Base-by-base conservation (phyloP, 2,329 filamentous ascomycete genomes). In the Tolypocladium album region DNA sequence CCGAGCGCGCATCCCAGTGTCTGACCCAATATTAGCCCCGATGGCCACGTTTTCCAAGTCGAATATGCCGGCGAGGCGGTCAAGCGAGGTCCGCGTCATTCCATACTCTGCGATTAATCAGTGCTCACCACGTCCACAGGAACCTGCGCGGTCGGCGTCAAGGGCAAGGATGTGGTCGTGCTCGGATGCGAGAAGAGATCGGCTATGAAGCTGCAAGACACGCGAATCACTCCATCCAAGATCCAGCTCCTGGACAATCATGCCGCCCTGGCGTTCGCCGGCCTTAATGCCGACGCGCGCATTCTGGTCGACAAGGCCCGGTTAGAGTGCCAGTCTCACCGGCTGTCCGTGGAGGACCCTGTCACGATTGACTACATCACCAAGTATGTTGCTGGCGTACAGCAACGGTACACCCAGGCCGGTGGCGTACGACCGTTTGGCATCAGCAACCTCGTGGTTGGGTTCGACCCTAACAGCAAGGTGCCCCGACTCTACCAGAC, bases 301-400 rank as follows among this genome's bases (percentile, higher is more conserved):
- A 99, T 99, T 73, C 84, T 99, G 65, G 90, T 99, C 73, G 95
- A 99, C 84, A 97, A 97, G 82, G 94, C 95, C 62, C 88, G 95
- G 69, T 80, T 97, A 76, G 94, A 99, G 80, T 93, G 94, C 56
- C 94, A 99, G 79, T 96, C 92, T 68, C 94, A 99, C 80, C 89
- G 94, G 65, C 82, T 99, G 69, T 97, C 94, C 5, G 92, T 99
- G 61, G 94, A 99, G 75, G 95, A 99, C 74, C 93, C 94, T 60
- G 91, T 96, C 66, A 93, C 90, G 64, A 95, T 99, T 76, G 94
- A 99, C 79, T 99, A 99, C 82, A 97, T 99, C 73, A 97, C 94
- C 71, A 97, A 99, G 81, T 96, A 97, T 71, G 89, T 99, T 64
- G 94, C 94, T 59, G 90, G 93, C 60, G 94, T 99, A 67, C 94